Evolutionary conservation across 805 yeast genomes (phyloP), one percentile per base, ranked within the genome.

Genomic region (Pichia ethanolica): DNA sequence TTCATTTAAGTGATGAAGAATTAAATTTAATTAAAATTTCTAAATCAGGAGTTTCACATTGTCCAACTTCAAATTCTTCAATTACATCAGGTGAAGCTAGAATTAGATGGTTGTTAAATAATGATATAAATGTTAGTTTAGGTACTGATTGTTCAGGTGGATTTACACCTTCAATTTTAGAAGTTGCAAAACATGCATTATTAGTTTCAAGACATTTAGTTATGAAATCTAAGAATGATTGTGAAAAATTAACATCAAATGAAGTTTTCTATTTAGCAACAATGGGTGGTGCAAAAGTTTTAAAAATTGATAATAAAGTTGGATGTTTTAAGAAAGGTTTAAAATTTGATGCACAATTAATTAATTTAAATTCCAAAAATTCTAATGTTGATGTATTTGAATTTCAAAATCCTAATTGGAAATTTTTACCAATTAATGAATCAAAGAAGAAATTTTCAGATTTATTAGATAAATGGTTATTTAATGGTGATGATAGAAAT

Each of bases 401-500:
- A 4, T 86, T 89, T 84, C 90, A 85, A 60, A 54, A 67, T n/a
- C 81, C 83, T 1, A 48, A 55, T 5, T 65, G 65, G 71, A 60
- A 59, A 0, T 28, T 38, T 14, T 7, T 40, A 3, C 53, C 53
- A 26, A 39, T 35, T 4, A 39, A 47, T 7, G 51, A 45, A 11
- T 56, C 64, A 5, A 28, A 47, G 11, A 56, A 57, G 14, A 75
- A 72, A 52, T 71, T 82, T 62, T 70, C 70, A 32, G 79, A 84
- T 59, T 60, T 87, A 47, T 64, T 89, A 4, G 86, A 86, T 52
- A 89, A 89, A 65, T 93, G 99, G 99, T 70, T 91, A 8, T 93
- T 89, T 64, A 78, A 81, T 51, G 98, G 98, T 20, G 99, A 93
- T 67, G 97, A 93, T 64, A 76, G 98, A 61, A 93, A 93, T 63